phyloP scores from a whole-genome alignment of 176 grass and related monocot genomes.

The Musa schizocarpa region DNA sequence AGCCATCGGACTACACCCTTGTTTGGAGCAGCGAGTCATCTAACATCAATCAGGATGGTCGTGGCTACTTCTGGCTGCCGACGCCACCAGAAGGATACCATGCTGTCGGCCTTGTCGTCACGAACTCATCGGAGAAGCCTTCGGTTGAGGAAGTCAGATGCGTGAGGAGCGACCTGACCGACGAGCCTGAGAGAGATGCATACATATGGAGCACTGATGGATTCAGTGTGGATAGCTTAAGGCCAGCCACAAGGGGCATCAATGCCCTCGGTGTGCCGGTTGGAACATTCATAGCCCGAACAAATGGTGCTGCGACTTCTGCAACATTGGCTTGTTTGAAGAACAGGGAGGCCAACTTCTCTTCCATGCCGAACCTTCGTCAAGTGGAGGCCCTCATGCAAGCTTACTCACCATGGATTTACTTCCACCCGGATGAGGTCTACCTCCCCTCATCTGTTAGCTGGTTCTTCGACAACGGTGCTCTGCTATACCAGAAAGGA shows the following conservation, averaged over 20 bases:
- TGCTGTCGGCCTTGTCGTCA: constrained; percentile 36
- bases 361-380: too few species aligned
- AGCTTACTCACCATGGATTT: too few species aligned
- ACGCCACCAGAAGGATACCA: constrained; percentile 26
- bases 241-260: too few species aligned
- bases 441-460: too few species aligned
- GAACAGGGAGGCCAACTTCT: too few species aligned
- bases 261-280: too few species aligned
- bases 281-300: too few species aligned
- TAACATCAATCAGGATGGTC: constrained; percentile 21
- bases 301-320: too few species aligned
- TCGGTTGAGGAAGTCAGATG: constrained; percentile 33
- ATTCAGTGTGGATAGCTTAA: too few species aligned
- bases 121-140: constrained; percentile 36
- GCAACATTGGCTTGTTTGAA: too few species aligned
- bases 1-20: constrained; percentile 39
- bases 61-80: constrained; percentile 55
- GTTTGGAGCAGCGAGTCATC: constrained; percentile 47
- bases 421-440: too few species aligned
- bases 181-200: constrained; percentile 38
- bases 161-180: constrained; percentile 58
- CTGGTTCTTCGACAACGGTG: not conserved
- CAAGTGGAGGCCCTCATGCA: too few species aligned
- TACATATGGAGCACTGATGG: constrained; percentile 31
- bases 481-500: constrained; percentile 65